These are phyloP conservation scores for Phytopythium aichiense DNA, from an alignment of 352 stramenopile species.

Conservation along the genomic window DNA sequence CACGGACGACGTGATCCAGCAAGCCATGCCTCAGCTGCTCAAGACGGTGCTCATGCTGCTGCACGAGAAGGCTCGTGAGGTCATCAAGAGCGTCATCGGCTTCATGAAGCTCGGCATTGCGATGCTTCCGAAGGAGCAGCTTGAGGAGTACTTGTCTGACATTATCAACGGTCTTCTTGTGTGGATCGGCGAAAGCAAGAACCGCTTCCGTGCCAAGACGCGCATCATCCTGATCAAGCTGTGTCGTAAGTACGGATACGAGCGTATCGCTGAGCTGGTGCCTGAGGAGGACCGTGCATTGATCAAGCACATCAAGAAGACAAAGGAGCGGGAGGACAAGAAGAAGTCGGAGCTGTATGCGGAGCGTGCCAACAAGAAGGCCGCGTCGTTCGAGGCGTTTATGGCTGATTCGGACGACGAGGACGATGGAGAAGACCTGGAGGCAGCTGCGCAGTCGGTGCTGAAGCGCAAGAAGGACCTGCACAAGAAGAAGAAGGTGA, in stretches of 20 bases:
- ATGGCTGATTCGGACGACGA: constrained; percentile 83
- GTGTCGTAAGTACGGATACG: constrained; percentile 92
- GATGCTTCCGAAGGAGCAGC: constrained; percentile 83
- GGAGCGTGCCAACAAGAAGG: constrained; percentile 44
- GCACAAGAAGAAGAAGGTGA: constrained; percentile 77
- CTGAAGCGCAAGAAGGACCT: constrained; percentile 78
- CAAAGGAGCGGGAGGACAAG: constrained; percentile 88
- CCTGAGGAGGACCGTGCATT: constrained; percentile 88
- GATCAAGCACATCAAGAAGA: constrained; percentile 96
- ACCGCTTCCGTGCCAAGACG: constrained; percentile 94
- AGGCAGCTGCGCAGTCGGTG: constrained; percentile 78
- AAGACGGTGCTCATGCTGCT: constrained; percentile 92
- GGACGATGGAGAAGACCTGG: constrained; percentile 65
- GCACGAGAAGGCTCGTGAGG: constrained; percentile 93
- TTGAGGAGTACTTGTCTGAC: constrained; percentile 89
- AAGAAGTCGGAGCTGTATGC: constrained; percentile 75
- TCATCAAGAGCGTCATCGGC: constrained; percentile 95
- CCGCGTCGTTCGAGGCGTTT: constrained; percentile 71
- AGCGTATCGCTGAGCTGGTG: constrained; percentile 86
- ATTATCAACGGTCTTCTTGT: constrained; percentile 91
- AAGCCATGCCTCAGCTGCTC: constrained; percentile 86
- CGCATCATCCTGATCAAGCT: constrained; percentile 96
- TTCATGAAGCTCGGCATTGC: constrained; percentile 96
- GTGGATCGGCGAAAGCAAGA: constrained; percentile 93
- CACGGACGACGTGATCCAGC: constrained; percentile 52